A percentile compares a stretch with the other conserved stretches of the same genome.
phyloP scores from a whole-genome alignment of 306 rosid species.

The Corylus heterophylla region DNA sequence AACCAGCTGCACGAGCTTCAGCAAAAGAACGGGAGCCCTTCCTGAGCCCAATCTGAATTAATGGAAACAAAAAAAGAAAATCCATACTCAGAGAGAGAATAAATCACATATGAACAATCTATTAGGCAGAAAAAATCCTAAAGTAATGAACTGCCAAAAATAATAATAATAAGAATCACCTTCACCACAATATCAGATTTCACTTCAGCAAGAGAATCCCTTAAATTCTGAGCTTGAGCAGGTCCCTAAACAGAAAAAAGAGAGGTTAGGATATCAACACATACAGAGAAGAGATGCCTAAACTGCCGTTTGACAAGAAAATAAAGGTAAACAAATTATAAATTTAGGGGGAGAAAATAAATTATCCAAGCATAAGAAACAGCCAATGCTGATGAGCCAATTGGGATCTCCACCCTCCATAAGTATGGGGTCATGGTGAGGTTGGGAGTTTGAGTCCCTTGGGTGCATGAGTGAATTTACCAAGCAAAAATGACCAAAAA shows the following conservation, averaged over 20 bases:
- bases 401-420: background rate
- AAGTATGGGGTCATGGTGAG: background rate
- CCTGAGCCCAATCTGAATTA: constrained; percentile 86
- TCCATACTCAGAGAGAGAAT: background rate
- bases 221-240: constrained; percentile 95
- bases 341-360: background rate
- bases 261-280: constrained; percentile 19
- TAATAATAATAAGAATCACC: constrained; percentile 44
- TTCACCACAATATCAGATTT: constrained; percentile 91
- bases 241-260: constrained; percentile 65
- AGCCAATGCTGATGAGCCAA: background rate
- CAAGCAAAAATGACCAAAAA: background rate
- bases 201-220: constrained; percentile 85
- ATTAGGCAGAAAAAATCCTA: background rate
- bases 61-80: background rate
- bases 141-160: background rate
- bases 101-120: background rate
- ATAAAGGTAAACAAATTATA: background rate
- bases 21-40: constrained; percentile 88
- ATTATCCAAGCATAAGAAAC: background rate
- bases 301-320: background rate
- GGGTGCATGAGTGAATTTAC: background rate
- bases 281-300: background rate
- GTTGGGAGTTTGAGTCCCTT: background rate
- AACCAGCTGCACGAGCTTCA: constrained; percentile 93